Conservation (phyloP, 2,329 filamentous ascomycete genomes). For the Pseudogymnoascus sp. region DNA sequence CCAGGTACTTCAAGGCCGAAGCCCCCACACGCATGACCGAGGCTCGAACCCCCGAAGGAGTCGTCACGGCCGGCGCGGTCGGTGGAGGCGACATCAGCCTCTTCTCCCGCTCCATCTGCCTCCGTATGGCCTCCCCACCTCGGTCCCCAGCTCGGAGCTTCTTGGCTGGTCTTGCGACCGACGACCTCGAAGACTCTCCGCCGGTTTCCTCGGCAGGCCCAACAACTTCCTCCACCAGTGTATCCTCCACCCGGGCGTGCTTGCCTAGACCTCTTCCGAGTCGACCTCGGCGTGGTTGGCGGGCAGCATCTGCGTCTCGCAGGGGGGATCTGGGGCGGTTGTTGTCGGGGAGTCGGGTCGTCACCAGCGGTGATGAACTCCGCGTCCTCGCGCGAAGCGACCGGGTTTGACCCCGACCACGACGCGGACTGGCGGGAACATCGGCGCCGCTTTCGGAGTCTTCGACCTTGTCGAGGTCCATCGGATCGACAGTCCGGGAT, state of each 20-base stretch:
- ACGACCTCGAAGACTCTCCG: neutral
- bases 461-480: neutral
- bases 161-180: slow-evolving; percentile 7
- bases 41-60: neutral
- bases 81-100: neutral
- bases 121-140: slow-evolving; percentile 3
- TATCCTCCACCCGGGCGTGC: neutral
- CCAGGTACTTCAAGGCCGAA: slow-evolving; percentile 5
- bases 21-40: neutral
- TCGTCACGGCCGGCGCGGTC: neutral
- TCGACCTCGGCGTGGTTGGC: neutral
- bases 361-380: neutral
- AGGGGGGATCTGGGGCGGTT: neutral
- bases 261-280: neutral
- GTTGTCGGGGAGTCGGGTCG: neutral
- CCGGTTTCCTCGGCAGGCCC: neutral
- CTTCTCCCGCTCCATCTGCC: neutral
- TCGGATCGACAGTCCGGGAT: neutral
- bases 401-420: neutral
- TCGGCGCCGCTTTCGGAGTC: neutral
- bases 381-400: neutral
- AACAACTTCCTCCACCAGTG: neutral
- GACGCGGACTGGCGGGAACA: neutral
- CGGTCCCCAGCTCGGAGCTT: slow-evolving; percentile 6
- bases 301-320: slow-evolving; percentile 3